Evolutionary conservation across 352 stramenopile genomes (phyloP).

Genomic region (Pythium periplocum): DNA sequence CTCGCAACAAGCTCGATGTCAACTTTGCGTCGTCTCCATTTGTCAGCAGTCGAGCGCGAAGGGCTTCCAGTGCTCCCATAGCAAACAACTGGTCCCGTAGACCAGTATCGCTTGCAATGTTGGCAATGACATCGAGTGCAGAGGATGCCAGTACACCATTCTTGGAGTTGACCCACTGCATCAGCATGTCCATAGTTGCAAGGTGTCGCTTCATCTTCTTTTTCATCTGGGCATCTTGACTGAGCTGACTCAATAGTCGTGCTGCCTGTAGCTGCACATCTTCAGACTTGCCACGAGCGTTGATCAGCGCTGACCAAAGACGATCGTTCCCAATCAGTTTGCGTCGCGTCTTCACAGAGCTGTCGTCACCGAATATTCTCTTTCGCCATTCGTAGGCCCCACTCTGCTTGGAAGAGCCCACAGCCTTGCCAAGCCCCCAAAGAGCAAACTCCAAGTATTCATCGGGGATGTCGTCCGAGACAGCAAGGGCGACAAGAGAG

Average conservation of each 20-base stretch:
- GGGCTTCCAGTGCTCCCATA: slow-evolving; percentile 31
- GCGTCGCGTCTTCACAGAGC: slow-evolving; percentile 33
- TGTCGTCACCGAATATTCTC: slow-evolving; percentile 57
- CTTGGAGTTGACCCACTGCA: slow-evolving; percentile 39
- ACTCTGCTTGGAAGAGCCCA: slow-evolving; percentile 18
- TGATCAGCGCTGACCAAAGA: slow-evolving; percentile 40
- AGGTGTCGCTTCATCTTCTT: slow-evolving; percentile 23
- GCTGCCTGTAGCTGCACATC: slow-evolving; percentile 46
- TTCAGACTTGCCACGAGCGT: slow-evolving; percentile 18
- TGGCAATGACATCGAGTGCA: slow-evolving; percentile 37
- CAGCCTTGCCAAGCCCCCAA: slow-evolving; percentile 52
- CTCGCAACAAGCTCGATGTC: slow-evolving; percentile 41
- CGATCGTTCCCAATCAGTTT: slow-evolving; percentile 48
- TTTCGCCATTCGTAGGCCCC: slow-evolving; percentile 47
- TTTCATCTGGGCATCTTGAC: slow-evolving; percentile 17
- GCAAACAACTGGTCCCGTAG: slow-evolving; percentile 32
- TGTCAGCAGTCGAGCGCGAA: slow-evolving; percentile 34
- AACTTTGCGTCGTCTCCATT: slow-evolving; percentile 22
- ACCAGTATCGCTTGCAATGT: slow-evolving; percentile 28
- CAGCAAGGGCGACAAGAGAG: slow-evolving; percentile 54
- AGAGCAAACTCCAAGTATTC: slow-evolving; percentile 64
- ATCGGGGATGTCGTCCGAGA: slow-evolving; percentile 47
- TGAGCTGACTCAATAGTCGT: slow-evolving; percentile 33
- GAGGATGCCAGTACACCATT: slow-evolving; percentile 26
- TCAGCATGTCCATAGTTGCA: slow-evolving; percentile 21